These are phyloP conservation scores for Hortiboletus campestris DNA, from an alignment of 768 basidiomycete genomes.

Conservation along the genomic window DNA sequence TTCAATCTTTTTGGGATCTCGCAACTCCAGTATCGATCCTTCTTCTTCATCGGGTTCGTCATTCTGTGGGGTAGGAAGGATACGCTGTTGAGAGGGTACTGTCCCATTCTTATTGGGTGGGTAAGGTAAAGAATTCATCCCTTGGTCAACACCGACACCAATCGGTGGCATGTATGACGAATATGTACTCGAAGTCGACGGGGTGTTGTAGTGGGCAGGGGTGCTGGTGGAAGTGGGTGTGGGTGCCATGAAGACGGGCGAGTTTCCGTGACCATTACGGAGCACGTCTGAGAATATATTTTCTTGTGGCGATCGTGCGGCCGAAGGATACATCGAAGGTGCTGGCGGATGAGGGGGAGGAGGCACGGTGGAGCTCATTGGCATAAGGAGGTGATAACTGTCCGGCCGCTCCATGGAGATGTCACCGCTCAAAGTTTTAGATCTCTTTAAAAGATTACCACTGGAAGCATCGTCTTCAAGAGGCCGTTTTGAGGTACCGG, in stretches of 20 bases:
- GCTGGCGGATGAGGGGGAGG: slow-evolving; percentile 30
- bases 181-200: slow-evolving; percentile 33
- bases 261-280: slow-evolving; percentile 46
- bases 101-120: slow-evolving; percentile 33
- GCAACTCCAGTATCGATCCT: slow-evolving; percentile 31
- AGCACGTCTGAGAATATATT: slow-evolving; percentile 63
- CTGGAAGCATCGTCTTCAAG: slow-evolving; percentile 30
- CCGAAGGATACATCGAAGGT: slow-evolving; percentile 44
- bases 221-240: slow-evolving; percentile 41
- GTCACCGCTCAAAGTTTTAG: slow-evolving; percentile 41
- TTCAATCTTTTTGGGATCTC: slow-evolving; percentile 71
- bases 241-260: slow-evolving; percentile 61
- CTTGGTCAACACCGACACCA: slow-evolving; percentile 55
- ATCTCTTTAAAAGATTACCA: slow-evolving; percentile 47
- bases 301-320: slow-evolving; percentile 45
- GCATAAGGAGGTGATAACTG: slow-evolving; percentile 55
- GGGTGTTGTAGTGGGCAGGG: slow-evolving; percentile 43
- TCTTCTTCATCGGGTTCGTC: slow-evolving; percentile 57
- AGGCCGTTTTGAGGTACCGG: slow-evolving; percentile 20
- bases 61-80: slow-evolving; percentile 23
- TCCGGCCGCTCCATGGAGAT: slow-evolving; percentile 41
- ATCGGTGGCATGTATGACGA: slow-evolving; percentile 55
- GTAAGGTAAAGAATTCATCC: slow-evolving; percentile 51
- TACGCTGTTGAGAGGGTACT: slow-evolving; percentile 25
- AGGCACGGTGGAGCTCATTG: slow-evolving; percentile 45